Percentiles rank a stretch among this genome's conserved stretches.
phyloP scores from a whole-genome alignment of 164 flowering plant genomes.

The Malania oleifera region DNA sequence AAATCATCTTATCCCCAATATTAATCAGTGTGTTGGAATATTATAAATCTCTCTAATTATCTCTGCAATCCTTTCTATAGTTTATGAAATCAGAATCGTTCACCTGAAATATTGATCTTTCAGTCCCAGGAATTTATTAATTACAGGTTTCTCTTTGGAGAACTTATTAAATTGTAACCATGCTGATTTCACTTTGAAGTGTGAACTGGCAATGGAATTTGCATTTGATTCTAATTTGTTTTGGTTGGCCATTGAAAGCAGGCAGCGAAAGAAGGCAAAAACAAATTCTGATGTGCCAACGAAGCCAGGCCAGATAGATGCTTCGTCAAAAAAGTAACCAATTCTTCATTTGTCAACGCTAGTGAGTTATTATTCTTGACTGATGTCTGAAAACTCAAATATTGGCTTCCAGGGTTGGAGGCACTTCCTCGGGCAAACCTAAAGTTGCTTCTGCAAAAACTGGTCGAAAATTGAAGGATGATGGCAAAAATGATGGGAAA shows the following conservation, averaged over 20 bases:
- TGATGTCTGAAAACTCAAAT: neutral
- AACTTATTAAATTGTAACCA: neutral
- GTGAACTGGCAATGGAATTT: too few species aligned
- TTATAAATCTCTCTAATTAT: too few species aligned
- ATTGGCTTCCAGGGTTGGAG: slow-evolving; percentile 28
- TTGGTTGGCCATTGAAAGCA: slow-evolving; percentile 12
- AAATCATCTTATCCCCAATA: too few species aligned
- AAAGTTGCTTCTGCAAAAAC: slow-evolving; percentile 38
- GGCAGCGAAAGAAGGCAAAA: slow-evolving; percentile 48
- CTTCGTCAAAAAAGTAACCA: slow-evolving; percentile 44
- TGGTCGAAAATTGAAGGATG: slow-evolving; percentile 11
- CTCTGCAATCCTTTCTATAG: neutral
- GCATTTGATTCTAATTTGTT: neutral
- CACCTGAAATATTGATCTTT: too few species aligned
- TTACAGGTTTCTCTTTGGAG: neutral
- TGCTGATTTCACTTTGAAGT: too few species aligned
- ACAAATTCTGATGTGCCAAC: slow-evolving; percentile 21
- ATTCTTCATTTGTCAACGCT: neutral
- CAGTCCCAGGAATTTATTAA: too few species aligned
- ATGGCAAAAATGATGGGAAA: slow-evolving; percentile 17
- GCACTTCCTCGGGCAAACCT: slow-evolving; percentile 46
- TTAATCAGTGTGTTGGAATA: too few species aligned
- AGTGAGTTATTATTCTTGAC: neutral
- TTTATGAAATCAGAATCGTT: too few species aligned
- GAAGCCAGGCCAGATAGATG: slow-evolving; percentile 33